Conservation (phyloP, 352 stramenopile species). For the Phytophthora meadii region DNA sequence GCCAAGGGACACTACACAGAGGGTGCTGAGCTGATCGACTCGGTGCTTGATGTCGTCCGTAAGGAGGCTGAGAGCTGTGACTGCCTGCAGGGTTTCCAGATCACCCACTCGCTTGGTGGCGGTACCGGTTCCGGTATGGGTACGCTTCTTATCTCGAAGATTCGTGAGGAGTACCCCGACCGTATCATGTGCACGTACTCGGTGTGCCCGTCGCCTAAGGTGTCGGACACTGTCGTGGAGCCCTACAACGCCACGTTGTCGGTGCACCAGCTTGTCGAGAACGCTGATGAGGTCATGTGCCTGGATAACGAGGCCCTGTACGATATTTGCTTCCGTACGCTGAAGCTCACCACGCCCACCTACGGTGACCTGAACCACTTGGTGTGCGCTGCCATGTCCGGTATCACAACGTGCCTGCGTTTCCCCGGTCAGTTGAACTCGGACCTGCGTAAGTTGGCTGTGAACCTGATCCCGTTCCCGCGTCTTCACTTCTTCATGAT, state of each 20-base stretch:
- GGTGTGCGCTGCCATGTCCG: conserved; percentile 98
- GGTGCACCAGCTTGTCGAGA: conserved; percentile 99
- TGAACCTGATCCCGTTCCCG: conserved; percentile 99
- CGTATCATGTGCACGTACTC: conserved; percentile 99
- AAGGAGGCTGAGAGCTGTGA: conserved; percentile 99
- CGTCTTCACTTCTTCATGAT: conserved; percentile 99
- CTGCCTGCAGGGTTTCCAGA: conserved; percentile 99
- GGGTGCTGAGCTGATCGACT: conserved; percentile 98
- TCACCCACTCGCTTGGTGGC: conserved; percentile 99
- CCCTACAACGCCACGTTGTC: conserved; percentile 99
- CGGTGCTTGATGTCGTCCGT: conserved; percentile 98
- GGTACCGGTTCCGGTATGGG: conserved; percentile 99
- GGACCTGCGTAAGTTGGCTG: conserved; percentile 98
- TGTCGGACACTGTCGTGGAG: conserved; percentile 99
- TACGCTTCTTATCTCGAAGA: conserved; percentile 98
- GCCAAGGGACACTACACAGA: conserved; percentile 99
- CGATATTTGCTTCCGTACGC: conserved; percentile 99
- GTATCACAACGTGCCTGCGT: conserved; percentile 98
- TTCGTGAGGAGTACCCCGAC: conserved; percentile 98
- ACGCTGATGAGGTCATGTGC: conserved; percentile 99
- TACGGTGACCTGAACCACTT: conserved; percentile 99
- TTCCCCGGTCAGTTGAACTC: conserved; percentile 99
- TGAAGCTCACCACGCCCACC: conserved; percentile 98
- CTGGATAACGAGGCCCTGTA: conserved; percentile 99
- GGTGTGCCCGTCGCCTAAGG: conserved; percentile 97